Base-by-base conservation (phyloP, 2,329 filamentous ascomycete species). In the Orbilia javanica region DNA sequence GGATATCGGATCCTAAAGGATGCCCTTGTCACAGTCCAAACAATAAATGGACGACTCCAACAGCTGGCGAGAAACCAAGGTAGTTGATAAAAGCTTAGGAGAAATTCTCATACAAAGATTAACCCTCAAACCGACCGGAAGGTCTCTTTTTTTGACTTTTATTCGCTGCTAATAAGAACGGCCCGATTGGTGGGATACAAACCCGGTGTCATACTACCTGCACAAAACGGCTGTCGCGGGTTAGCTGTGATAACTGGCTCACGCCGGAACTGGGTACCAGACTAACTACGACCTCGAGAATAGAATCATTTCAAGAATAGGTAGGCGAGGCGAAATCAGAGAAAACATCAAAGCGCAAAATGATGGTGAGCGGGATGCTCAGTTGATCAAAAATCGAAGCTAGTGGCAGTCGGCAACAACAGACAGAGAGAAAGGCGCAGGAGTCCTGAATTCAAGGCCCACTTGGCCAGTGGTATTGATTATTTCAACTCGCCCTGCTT, bases 111-210 rank as follows among this genome's bases (percentile, higher is more conserved):
- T n/a, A n/a, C 39, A 44, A 3, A 13, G 7, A 10, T 36, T n/a
- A n/a, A 36, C 34, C 34, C 7, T 36, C 34, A 11, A 44, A 44
- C 11, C 1, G 2, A 15, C 25, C 13, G 7, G 18, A 8, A 25
- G 3, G 18, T 18, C 6, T 25, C 4, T 8, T 6, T 48, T 8
- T 5, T 48, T 22, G 8, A 8, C 4, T 5, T 48, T 15, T 7
- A 20, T 18, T 25, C 18, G 8, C 10, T 20, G 8, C n/a, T 44
- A n/a, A 13, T 48, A 48, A 11, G 44, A 48, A 48, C 13, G 20
- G 20, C 44, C 44, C 44, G 44, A 48, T 48, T 48, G 44, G 44
- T 48, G 44, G 44, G 44, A 48, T 48, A 10, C 44, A 20, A 48
- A 48, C 8, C 44, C 44, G 44, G 44, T 25, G 44, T 46, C 44